Base-by-base conservation (phyloP, 2,329 filamentous ascomycete genomes). In the Colletotrichum neosansevieriae region DNA sequence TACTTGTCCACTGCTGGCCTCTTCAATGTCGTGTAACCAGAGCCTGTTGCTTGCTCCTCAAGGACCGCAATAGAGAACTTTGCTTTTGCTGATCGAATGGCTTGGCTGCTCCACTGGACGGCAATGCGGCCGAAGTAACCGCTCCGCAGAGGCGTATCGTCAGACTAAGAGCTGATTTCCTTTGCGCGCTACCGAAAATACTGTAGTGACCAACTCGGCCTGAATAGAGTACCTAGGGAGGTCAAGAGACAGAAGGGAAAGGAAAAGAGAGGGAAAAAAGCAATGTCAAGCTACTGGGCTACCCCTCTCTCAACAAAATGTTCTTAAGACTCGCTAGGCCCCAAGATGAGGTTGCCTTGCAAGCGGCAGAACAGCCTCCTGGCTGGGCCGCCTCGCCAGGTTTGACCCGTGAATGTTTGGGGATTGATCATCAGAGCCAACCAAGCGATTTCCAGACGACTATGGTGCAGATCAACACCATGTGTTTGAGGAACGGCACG, bases 51-150 rank as follows among this genome's bases (percentile, higher is more conserved):
- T 63, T 34, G 34, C 58, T 34, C 56, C 34, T 10, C 29, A 6
- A 7, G 12, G 40, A 17, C n/a, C 24, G 40, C 15, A 47, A 36
- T 29, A 51, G 2, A 36, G 19, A 19, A 42, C n/a, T 21, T 44
- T 61, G 34, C 34, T 61, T 59, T 59, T 59, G 57, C 34, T 40
- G n/a, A 21, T 59, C 57, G n/a, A 15, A 49, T 36, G 44, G 32
- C 44, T 59, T 59, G 47, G 58, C 58, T 38, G 38, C 40, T 54
- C 19, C 4, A 24, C 19, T 32, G 29, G 49, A 15, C 15, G 21
- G 34, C 12, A 19, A 53, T 54, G 53, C 45, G 53, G 64, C 38
- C 53, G 51, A 47, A 51, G 29, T 32, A 21, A 2, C 50, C 36
- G 11, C 34, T 34, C 19, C 42, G 15, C 36, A 42, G 32, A 9